Conservation (phyloP, 2,329 filamentous ascomycete species). For the Helotiales sp. region DNA sequence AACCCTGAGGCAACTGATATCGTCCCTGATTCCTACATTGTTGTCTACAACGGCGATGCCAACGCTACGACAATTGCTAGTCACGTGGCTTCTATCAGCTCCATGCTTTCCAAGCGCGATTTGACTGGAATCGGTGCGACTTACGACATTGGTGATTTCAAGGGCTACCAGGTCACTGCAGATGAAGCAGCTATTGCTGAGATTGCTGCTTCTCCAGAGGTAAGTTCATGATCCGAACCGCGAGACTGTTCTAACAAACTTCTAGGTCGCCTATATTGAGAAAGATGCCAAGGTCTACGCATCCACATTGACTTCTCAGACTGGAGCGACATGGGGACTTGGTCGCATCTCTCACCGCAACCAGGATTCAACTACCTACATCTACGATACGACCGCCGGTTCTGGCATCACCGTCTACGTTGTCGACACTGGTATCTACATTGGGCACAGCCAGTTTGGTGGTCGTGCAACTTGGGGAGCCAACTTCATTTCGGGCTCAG, state of each 20-base stretch:
- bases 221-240: conserved; percentile 7
- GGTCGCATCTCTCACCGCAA: conserved; percentile 34
- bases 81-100: conserved; percentile 49
- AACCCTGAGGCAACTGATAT: conserved; percentile 50
- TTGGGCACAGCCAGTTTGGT: conserved; percentile 38
- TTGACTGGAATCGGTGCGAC: conserved; percentile 37
- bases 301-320: conserved; percentile 31
- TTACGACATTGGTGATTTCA: conserved; percentile 27
- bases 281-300: conserved; percentile 34
- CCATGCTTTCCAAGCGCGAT: conserved; percentile 57
- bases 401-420: conserved; percentile 37
- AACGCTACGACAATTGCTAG: conserved; percentile 48
- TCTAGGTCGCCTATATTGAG: conserved; percentile 33
- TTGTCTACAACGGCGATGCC: conserved; percentile 61
- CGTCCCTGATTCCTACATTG: conserved; percentile 50
- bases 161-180: conserved; percentile 31
- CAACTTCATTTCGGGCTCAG: conserved; percentile 35
- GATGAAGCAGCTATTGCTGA: conserved; percentile 29
- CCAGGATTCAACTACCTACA: conserved; percentile 29
- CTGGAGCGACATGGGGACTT: conserved; percentile 34
- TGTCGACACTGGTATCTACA: conserved; percentile 39
- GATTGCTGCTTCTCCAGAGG: conserved; percentile 32
- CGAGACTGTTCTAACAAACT: background rate
- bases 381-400: conserved; percentile 38
- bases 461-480: conserved; percentile 37